phyloP scores from a whole-genome alignment of 805 yeast species.

The Zygotorulaspora florentina region DNA sequence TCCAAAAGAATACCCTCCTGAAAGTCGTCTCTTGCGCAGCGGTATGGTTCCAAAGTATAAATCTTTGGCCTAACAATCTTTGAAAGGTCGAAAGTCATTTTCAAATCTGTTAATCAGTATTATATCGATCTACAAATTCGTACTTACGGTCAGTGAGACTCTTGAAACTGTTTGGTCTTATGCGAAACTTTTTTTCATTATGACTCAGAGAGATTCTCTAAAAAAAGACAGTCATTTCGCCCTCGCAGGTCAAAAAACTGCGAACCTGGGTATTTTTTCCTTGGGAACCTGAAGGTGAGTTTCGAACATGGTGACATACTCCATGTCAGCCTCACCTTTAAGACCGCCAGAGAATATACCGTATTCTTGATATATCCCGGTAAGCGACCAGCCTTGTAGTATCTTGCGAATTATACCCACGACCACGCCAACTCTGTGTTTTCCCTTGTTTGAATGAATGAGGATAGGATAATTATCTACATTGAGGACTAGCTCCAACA shows the following conservation, averaged over 20 bases:
- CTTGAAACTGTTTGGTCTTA: background rate
- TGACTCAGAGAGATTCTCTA: background rate
- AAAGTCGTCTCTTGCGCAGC: conserved; percentile 96
- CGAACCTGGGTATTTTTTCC: conserved; percentile 59
- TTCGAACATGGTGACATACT: conserved; percentile 80
- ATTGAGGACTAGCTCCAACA: conserved; percentile 54
- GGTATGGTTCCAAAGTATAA: conserved; percentile 75
- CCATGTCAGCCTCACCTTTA: conserved; percentile 87
- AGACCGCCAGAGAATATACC: conserved; percentile 83
- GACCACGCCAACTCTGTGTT: conserved; percentile 88
- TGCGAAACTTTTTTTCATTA: background rate
- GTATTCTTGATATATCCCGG: conserved; percentile 92
- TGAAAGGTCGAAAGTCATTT: conserved; percentile 29
- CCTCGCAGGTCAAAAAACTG: conserved; percentile 6
- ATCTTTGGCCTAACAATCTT: conserved; percentile 79
- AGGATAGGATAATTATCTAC: conserved; percentile 78
- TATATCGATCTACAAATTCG: background rate
- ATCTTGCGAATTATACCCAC: conserved; percentile 87
- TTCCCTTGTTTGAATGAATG: conserved; percentile 95
- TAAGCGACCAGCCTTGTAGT: conserved; percentile 88
- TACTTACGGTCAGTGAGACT: background rate
- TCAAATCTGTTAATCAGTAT: background rate
- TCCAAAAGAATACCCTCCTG: conserved; percentile 83
- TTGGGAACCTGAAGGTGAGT: conserved; percentile 51
- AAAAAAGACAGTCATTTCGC: background rate